Evolutionary conservation across 495 filamentous ascomycete genomes (phyloP).

Genomic region (Gamarada debralockiae): DNA sequence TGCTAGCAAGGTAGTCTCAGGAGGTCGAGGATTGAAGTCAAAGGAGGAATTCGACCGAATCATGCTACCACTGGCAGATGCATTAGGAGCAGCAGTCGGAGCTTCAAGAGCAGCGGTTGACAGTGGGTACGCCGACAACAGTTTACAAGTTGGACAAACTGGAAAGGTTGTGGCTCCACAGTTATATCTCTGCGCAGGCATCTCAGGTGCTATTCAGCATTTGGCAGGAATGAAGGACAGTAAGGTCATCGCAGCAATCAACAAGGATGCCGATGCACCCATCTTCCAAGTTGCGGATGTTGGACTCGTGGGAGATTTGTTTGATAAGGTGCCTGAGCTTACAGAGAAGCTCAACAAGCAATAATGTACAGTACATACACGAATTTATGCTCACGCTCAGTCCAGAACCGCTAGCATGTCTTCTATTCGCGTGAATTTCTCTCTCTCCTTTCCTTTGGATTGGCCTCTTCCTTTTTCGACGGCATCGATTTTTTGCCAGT

Average conservation of each 20-base stretch:
- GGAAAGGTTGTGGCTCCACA: constrained; percentile 98
- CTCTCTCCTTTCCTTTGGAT: constrained; percentile 68
- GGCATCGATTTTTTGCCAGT: constrained; percentile 83
- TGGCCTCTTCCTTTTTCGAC: constrained; percentile 67
- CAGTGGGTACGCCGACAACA: constrained; percentile 98
- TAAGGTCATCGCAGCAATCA: constrained; percentile 98
- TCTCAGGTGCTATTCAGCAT: constrained; percentile 97
- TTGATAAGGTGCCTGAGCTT: constrained; percentile 91
- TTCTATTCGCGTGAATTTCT: constrained; percentile 72
- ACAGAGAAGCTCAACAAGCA: constrained; percentile 90
- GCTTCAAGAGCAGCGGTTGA: constrained; percentile 94
- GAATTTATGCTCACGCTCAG: not conserved
- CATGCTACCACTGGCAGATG: constrained; percentile 87
- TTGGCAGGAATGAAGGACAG: constrained; percentile 99
- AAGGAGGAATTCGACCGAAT: constrained; percentile 94
- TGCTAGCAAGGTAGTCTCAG: constrained; percentile 84
- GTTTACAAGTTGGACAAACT: constrained; percentile 95
- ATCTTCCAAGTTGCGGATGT: constrained; percentile 99
- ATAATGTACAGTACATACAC: constrained; percentile 27
- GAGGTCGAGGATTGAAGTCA: constrained; percentile 90
- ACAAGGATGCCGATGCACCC: constrained; percentile 94
- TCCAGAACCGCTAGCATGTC: constrained; percentile 76
- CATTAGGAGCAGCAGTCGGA: constrained; percentile 88
- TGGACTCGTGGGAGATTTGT: constrained; percentile 90
- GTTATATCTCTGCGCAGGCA: constrained; percentile 91